Base-by-base conservation (phyloP, 1,139 yeast species). In the Pichia sp. region DNA sequence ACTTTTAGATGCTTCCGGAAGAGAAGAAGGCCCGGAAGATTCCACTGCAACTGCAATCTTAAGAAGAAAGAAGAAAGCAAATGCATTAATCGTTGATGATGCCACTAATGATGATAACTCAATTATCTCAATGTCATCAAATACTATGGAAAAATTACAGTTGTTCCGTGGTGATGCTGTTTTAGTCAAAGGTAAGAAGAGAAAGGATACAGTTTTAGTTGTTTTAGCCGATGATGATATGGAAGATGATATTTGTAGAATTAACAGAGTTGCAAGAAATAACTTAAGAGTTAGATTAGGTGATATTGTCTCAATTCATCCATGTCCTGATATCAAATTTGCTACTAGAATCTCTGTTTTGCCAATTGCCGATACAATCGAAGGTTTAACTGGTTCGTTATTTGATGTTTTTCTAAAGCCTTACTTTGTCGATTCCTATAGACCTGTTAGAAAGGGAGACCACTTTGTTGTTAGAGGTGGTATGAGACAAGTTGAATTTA, bases 371-470 rank as follows among this genome's bases (percentile, higher is more conserved):
- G 99, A 92, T 65, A 90, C 98, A 46, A 92, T 92, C 58, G 99
- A 92, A 72, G 99, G 99, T 55, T 77, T 92, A 55, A 92, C 97
- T 29, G 98, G 99, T 52, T 88, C 96, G n/a, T 75, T 92, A 60
- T 92, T 92, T 61, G 99, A 92, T 63, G 96, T 92, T 40, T 92
- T 84, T 73, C 79, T 92, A 68, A 92, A 92, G 73, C 99, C 99
- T 44, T 92, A 92, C 73, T 92, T 94, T 67, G 97, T 92, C 49
- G 99, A 92, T 71, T 97, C 98, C 49, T 92, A 92, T 72, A 82
- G 99, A 70, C 99, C 99, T 1, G 97, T 94, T 44, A 83, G 97
- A 69, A 92, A 90, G 68, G 97, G 97, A 56, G 99, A 92, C 65
- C 85, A 87, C 60, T 92, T 92, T 71, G 82, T 94, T 40, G 97